Conservation (phyloP, 257 asterid genomes). For the Primulina huaijiensis region DNA sequence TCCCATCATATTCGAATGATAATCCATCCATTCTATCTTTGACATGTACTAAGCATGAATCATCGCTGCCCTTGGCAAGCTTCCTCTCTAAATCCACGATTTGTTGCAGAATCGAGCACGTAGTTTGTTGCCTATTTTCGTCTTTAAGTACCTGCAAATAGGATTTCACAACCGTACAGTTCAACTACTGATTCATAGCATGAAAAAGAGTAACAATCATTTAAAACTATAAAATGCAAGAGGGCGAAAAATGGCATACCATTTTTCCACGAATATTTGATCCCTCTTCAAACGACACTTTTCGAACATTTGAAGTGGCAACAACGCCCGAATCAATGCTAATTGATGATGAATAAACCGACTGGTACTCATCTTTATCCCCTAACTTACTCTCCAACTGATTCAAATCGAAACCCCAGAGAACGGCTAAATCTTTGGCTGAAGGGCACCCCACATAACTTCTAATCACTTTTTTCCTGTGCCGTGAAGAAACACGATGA, state of each 20-base stretch:
- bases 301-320: constrained; percentile 9
- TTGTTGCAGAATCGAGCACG: constrained; percentile 74
- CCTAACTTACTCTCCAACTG: constrained; percentile 24
- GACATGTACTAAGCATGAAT: constrained; percentile 27
- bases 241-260: constrained; percentile 29
- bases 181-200: neutral
- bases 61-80: constrained; percentile 35
- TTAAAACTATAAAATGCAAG: no score
- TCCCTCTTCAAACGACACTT: constrained; percentile 25
- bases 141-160: constrained; percentile 32
- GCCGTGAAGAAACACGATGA: constrained; percentile 46
- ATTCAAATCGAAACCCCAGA: constrained; percentile 62
- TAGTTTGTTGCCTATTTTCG: constrained; percentile 26
- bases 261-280: constrained; percentile 30
- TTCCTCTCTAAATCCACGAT: constrained; percentile 58
- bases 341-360: constrained; percentile 10
- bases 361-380: no score
- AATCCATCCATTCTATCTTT: constrained; percentile 28
- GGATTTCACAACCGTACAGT: neutral
- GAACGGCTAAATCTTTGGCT: constrained; percentile 60
- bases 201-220: neutral
- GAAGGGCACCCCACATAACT: constrained; percentile 80
- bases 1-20: constrained; percentile 27
- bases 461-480: constrained; percentile 40
- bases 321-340: constrained; percentile 13